Evolutionary conservation across 202 grass and related monocot genomes (phyloP), one percentile per base, ranked within the genome.

Genomic region (Thinopyrum obtusiflorum): DNA sequence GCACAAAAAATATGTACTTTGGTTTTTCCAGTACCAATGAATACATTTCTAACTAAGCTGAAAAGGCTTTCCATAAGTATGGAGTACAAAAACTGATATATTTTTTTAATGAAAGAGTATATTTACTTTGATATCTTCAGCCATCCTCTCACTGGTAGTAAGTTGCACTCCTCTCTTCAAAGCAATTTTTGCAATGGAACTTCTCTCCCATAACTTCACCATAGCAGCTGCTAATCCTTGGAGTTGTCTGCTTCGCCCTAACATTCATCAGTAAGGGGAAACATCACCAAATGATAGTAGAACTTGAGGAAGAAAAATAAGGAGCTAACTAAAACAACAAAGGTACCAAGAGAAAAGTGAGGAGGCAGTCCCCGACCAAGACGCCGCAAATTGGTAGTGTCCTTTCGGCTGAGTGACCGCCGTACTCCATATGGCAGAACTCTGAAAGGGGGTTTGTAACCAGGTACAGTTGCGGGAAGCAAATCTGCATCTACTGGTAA

Each of bases 141-240:
- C 91, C 93, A 98, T 98, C 82, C 96, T 98, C 84, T 98, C 96
- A 78, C 91, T 98, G 42, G 88, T 98, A 63, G 93, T 95, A 87
- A 98, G 96, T 62, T 89, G 96, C 61, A 98, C 93, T 49, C 90
- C 96, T 89, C 93, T 92, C 84, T 98, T 98, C 86, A 98, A 86
- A 92, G 86, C 85, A 88, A 98, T 71, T 82, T 98, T 98, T 78
- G 91, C 93, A 76, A 98, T 95, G 28, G 70, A 95, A 94, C 91
- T 95, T 94, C 92, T 92, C 86, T 92, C 96, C 93, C 96, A 98
- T 69, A 98, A 77, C 76, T 95, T 98, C 46, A 92, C 63, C 84
- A 98, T 98, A 36, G 93, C 89, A 39, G 75, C 74, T 73, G 96
- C 96, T 76, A 98, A 91, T 24, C 96, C 96, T 88, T 98, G 87